phyloP scores from a whole-genome alignment of 441 rosid species.

The Kokia cookei region DNA sequence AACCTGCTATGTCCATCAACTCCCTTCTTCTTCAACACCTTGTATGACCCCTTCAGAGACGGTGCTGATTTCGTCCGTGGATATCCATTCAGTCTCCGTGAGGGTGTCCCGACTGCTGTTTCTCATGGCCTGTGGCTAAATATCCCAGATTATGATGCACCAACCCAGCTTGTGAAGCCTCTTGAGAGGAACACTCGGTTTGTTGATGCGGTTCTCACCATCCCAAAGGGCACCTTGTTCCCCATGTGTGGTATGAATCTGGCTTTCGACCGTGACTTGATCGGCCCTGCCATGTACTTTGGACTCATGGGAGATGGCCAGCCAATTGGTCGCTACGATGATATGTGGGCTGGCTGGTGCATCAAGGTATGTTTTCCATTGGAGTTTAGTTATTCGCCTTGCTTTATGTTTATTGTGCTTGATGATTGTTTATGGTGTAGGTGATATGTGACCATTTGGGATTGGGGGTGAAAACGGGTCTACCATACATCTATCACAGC shows the following conservation, averaged over 20 bases:
- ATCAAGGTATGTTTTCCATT: conserved; percentile 40
- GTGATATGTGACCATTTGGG: conserved; percentile 92
- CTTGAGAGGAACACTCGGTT: conserved; percentile 82
- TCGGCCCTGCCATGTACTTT: conserved; percentile 98
- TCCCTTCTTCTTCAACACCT: conserved; percentile 90
- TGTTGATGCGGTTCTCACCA: conserved; percentile 90
- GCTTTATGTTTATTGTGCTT: background rate
- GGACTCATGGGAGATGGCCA: conserved; percentile 99
- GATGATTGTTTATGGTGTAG: conserved; percentile 22
- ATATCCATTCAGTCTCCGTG: conserved; percentile 91
- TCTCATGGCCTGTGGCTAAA: conserved; percentile 99
- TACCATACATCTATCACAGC: conserved; percentile 94
- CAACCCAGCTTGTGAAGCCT: conserved; percentile 95
- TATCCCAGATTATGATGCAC: conserved; percentile 97
- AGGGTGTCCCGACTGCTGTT: conserved; percentile 90
- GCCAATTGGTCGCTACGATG: conserved; percentile 96
- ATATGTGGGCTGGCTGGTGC: conserved; percentile 99
- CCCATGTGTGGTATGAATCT: conserved; percentile 99
- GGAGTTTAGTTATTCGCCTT: background rate
- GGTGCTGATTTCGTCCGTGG: conserved; percentile 98
- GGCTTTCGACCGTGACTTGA: conserved; percentile 79
- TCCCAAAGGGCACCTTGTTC: conserved; percentile 92
- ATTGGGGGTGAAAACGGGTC: conserved; percentile 87
- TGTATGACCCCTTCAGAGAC: conserved; percentile 81
- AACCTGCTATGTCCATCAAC: conserved; percentile 79